phyloP scores from a whole-genome alignment of 1,284 basidiomycete species.

The Xanthoconium separans region DNA sequence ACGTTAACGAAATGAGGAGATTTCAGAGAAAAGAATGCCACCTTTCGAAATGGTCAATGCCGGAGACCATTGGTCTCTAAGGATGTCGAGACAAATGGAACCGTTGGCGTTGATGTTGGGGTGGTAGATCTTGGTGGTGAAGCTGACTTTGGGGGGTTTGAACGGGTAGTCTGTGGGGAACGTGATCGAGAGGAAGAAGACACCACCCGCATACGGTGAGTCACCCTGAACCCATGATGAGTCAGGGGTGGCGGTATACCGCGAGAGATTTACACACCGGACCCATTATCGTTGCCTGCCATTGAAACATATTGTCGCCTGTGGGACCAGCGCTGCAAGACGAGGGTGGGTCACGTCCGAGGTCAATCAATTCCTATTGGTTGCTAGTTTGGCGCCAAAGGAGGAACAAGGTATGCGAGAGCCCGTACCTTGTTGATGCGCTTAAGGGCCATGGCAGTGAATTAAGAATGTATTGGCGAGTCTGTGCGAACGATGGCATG shows the following conservation, averaged over 20 bases:
- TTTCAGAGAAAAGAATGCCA: constrained; percentile 35
- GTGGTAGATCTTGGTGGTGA: constrained; percentile 98
- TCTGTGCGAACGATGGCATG: constrained; percentile 17
- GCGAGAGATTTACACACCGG: constrained; percentile 61
- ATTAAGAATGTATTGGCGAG: constrained; percentile 30
- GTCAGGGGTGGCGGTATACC: constrained; percentile 1
- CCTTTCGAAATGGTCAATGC: constrained; percentile 99
- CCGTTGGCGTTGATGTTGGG: constrained; percentile 98
- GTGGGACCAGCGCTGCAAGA: constrained; percentile 97
- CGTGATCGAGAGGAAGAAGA: constrained; percentile 93
- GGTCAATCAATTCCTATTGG: constrained; percentile 92
- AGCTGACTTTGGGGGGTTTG: constrained; percentile 99
- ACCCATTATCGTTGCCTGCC: constrained; percentile 98
- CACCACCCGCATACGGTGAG: constrained; percentile 94
- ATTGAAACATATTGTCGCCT: constrained; percentile 96
- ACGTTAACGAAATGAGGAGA: background rate
- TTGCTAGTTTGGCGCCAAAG: constrained; percentile 18
- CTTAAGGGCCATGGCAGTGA: constrained; percentile 82
- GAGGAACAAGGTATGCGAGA: background rate
- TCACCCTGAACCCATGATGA: constrained; percentile 61
- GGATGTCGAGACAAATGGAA: constrained; percentile 97
- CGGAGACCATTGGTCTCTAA: constrained; percentile 97
- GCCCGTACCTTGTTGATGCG: constrained; percentile 94
- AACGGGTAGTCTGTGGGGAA: constrained; percentile 97
- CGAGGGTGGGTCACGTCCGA: constrained; percentile 94